These are phyloP conservation scores for Diaporthe ilicicola DNA, from an alignment of 2,329 filamentous ascomycete species.

Conservation along the genomic window DNA sequence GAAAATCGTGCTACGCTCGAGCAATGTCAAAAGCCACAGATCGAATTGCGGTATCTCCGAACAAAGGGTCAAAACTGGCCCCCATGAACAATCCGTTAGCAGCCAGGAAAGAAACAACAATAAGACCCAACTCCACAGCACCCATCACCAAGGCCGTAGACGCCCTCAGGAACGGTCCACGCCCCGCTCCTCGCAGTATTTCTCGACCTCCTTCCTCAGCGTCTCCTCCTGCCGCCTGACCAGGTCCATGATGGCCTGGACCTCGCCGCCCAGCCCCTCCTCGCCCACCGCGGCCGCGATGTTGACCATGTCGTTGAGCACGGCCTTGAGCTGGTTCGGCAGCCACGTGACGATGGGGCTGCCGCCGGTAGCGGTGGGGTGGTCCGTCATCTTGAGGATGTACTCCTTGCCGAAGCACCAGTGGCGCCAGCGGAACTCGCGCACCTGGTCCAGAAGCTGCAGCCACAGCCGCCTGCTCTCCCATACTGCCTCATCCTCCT, in stretches of 20 bases:
- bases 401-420: conserved; percentile 89
- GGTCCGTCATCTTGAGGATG: conserved; percentile 78
- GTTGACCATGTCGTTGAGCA: conserved; percentile 74
- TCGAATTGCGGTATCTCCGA: background rate
- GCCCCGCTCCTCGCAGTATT: conserved; percentile 74
- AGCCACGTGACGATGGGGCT: conserved; percentile 87
- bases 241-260: conserved; percentile 72
- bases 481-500: conserved; percentile 53
- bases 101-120: background rate
- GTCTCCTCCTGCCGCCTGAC: conserved; percentile 70
- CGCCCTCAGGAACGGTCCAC: conserved; percentile 38
- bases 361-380: conserved; percentile 82
- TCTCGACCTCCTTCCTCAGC: conserved; percentile 76
- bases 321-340: conserved; percentile 81
- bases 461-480: conserved; percentile 69
- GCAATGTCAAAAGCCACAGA: background rate
- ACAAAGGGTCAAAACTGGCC: background rate
- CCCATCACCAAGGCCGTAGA: background rate
- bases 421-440: conserved; percentile 84
- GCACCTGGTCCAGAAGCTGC: conserved; percentile 75
- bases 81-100: background rate
- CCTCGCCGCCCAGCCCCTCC: conserved; percentile 55
- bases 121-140: background rate
- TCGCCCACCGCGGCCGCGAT: conserved; percentile 56
- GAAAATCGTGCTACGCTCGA: background rate